Evolutionary conservation across 2,329 filamentous ascomycete species (phyloP), one percentile per base, ranked within the genome.

Genomic region (Parastagonospora avenae): DNA sequence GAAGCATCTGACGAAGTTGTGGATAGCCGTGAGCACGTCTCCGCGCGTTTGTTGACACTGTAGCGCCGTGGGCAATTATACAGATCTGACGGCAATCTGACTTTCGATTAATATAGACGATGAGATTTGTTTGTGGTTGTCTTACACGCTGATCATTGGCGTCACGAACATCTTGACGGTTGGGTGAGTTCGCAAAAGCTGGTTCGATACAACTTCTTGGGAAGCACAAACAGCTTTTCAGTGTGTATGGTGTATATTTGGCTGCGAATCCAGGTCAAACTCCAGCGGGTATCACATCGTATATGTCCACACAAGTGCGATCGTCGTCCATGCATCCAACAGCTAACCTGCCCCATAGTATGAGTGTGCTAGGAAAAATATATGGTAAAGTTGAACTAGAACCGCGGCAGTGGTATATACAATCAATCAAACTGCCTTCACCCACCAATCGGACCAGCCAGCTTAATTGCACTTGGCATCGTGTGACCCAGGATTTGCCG

Each of bases 71-170:
- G 39, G 10, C 32, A 32, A 15, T 38, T 33, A 32, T 48, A 42
- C 7, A 48, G n/a, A 2, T 48, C 46, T 11, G 31, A 12, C 7
- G 30, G 30, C 27, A 27, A 42, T 2, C 30, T 42, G 32, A 10
- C 8, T 24, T 27, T n/a, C 2, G n/a, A 46, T 63, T 19, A 64
- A 60, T 27, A 36, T 12, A 33, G n/a, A 6, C 8, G 16, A 27
- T n/a, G 8, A 29, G 15, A 30, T 37, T 6, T 48, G 28, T 45
- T 36, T 16, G 35, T 44, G 38, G 30, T 24, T 14, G 19, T 53
- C 60, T 46, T 30, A 65, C 60, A 59, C 53, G 39, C 59, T 61
- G 14, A 56, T 47, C 11, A 60, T 49, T 11, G 59, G 60, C 10
- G 55, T 57, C 28, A 48, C 50, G 31, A 62, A 63, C 62, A 64